A percentile compares a stretch with the other conserved stretches of the same genome.
These are phyloP conservation scores for Eimeria brunetti DNA, from an alignment of 169 alveolate genomes.

Conservation along the genomic window DNA sequence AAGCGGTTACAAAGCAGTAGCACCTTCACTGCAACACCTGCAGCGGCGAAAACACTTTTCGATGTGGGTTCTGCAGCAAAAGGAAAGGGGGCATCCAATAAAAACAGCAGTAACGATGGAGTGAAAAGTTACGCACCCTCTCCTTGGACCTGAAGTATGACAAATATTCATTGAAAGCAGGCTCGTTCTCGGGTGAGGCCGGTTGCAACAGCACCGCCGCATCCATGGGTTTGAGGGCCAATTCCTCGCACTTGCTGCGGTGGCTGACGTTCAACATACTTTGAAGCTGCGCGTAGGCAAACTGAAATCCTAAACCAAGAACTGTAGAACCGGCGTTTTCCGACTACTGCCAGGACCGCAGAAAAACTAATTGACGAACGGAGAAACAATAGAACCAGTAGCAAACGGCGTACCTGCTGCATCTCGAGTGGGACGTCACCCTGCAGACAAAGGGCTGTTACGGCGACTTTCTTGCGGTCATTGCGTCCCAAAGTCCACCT, in stretches of 20 bases:
- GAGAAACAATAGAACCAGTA: neutral
- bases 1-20: neutral
- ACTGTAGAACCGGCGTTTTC: neutral
- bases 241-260: conserved; percentile 75
- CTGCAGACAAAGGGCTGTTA: conserved; percentile 25
- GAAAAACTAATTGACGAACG: neutral
- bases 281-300: conserved; percentile 37
- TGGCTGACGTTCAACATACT: conserved; percentile 74
- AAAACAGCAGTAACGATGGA: neutral
- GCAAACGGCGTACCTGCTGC: conserved; percentile 2
- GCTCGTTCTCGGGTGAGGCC: conserved; percentile 66
- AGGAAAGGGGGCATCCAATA: neutral
- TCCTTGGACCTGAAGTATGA: conserved; percentile 63
- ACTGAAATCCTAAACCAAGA: neutral
- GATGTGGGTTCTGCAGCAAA: neutral
- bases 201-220: conserved; percentile 70
- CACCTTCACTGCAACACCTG: neutral
- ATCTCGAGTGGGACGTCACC: conserved; percentile 58
- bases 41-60: neutral
- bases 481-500: conserved; percentile 71
- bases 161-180: conserved; percentile 57
- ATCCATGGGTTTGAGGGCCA: conserved; percentile 67
- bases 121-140: neutral
- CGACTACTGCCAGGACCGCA: neutral
- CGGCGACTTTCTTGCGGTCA: conserved; percentile 52